These are phyloP conservation scores for Eutrema yunnanense DNA, from an alignment of 345 rosid genomes.

Conservation along the genomic window DNA sequence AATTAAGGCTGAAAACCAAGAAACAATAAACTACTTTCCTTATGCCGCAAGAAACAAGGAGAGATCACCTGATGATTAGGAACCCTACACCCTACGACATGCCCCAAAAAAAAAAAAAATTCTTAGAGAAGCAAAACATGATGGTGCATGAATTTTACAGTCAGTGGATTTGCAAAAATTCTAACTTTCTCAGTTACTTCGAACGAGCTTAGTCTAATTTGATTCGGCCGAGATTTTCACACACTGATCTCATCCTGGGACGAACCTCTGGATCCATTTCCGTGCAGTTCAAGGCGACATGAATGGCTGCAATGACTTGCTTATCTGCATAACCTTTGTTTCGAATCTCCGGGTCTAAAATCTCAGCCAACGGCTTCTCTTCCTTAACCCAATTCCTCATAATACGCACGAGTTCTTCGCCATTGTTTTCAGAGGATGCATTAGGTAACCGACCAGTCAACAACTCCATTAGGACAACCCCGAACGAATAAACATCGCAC, in stretches of 20 bases:
- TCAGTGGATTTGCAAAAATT: background rate
- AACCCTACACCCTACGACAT: background rate
- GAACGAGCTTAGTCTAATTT: constrained; percentile 31
- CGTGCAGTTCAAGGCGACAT: constrained; percentile 82
- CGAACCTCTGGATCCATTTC: constrained; percentile 87
- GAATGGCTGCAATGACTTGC: constrained; percentile 61
- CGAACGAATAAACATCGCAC: constrained; percentile 84
- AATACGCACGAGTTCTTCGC: constrained; percentile 53
- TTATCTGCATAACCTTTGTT: constrained; percentile 59
- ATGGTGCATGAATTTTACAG: background rate
- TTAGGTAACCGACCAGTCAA: constrained; percentile 64
- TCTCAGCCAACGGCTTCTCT: constrained; percentile 60
- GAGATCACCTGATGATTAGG: background rate
- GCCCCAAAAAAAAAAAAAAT: background rate
- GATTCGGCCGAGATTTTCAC: constrained; percentile 71
- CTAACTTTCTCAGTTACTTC: background rate
- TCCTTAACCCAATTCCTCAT: constrained; percentile 70
- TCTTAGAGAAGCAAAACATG: background rate
- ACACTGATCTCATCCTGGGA: constrained; percentile 80
- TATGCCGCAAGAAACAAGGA: background rate
- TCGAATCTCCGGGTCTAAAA: constrained; percentile 60
- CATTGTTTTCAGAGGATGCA: constrained; percentile 51
- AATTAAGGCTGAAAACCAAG: background rate
- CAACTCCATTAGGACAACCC: constrained; percentile 79
- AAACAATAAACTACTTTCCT: background rate